Percentiles rank a stretch among this genome's conserved stretches.
Conservation (phyloP, 495 filamentous ascomycete genomes). For the Hyaloscypha bicolor region DNA sequence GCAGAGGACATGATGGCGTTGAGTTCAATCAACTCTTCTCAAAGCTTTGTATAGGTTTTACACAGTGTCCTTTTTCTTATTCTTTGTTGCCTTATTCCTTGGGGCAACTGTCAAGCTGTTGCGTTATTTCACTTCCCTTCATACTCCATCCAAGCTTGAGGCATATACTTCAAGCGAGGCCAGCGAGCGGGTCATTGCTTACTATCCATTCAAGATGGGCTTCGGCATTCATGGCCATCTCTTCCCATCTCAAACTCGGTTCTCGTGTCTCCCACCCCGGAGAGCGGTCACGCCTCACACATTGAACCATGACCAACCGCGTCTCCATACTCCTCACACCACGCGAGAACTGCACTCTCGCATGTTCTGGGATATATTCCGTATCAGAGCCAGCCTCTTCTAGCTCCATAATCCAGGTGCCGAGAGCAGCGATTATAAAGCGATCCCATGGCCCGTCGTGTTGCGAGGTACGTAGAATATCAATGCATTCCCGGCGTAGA, state of each 20-base stretch:
- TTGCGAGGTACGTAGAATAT: neutral
- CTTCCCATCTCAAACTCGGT: neutral
- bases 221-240: neutral
- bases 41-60: neutral
- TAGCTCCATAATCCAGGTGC: slow-evolving; percentile 7
- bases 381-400: neutral
- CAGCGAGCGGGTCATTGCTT: neutral
- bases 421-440: neutral
- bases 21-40: neutral
- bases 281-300: neutral
- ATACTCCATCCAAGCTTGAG: neutral
- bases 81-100: too few species aligned
- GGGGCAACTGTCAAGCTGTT: neutral
- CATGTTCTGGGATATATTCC: neutral
- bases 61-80: neutral
- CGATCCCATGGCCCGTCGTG: slow-evolving; percentile 3
- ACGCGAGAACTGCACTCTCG: slow-evolving; percentile 2
- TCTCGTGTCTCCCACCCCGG: neutral
- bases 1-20: too few species aligned
- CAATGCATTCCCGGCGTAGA: neutral
- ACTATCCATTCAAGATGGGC: neutral
- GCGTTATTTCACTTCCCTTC: neutral
- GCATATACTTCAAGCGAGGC: neutral
- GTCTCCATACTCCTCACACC: slow-evolving; percentile 4
- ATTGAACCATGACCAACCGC: slow-evolving; percentile 6